Evolutionary conservation across 1,139 yeast species (phyloP).

Genomic region (Suhomyces bolitotheri): DNA sequence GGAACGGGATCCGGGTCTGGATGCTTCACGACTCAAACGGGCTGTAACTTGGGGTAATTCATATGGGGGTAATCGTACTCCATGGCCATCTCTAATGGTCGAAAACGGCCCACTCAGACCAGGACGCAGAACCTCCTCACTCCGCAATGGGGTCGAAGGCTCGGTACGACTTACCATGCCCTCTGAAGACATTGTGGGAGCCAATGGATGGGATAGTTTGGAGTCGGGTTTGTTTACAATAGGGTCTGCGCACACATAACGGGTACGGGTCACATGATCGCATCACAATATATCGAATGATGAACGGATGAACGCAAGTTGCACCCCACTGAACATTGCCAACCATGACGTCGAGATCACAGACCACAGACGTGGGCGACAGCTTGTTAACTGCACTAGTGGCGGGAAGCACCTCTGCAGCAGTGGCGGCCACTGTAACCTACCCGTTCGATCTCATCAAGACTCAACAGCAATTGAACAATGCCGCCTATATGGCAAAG

Average conservation of each 20-base stretch:
- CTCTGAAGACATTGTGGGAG: background rate
- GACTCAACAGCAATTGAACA: conserved; percentile 66
- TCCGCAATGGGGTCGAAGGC: conserved; percentile 31
- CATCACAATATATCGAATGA: no score
- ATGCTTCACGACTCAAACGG: conserved; percentile 8
- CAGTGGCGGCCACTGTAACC: conserved; percentile 67
- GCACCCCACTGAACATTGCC: no score
- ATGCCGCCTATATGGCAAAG: conserved; percentile 40
- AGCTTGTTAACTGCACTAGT: conserved; percentile 59
- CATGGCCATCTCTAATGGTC: conserved; percentile 7
- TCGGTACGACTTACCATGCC: conserved; percentile 21
- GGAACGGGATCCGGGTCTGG: conserved; percentile 11
- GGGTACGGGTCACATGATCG: no score
- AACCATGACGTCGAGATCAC: conserved; percentile 4
- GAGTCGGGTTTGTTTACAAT: background rate
- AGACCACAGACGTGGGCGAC: conserved; percentile 11
- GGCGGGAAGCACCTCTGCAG: conserved; percentile 76
- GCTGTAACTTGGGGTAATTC: conserved; percentile 28
- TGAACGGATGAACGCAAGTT: no score
- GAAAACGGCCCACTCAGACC: conserved; percentile 11
- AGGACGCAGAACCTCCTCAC: conserved; percentile 7
- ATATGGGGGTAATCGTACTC: conserved; percentile 27
- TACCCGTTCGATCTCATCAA: conserved; percentile 86
- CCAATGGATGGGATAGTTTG: background rate
- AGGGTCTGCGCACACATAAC: background rate